Base-by-base conservation (phyloP, 176 grass and related monocot genomes). In the Aegilops longissima region DNA sequence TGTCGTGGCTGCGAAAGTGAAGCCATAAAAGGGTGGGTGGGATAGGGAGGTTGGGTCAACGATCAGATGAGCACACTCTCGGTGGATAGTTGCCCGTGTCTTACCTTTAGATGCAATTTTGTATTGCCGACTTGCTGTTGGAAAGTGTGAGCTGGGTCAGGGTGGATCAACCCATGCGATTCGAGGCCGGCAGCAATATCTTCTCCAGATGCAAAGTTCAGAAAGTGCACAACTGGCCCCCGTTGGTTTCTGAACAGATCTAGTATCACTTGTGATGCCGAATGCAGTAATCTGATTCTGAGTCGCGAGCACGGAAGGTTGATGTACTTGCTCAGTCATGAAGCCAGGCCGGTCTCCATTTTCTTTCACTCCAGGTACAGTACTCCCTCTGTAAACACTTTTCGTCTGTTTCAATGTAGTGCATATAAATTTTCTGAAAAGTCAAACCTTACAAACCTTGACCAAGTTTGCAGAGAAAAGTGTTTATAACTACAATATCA, bases 41-140 rank as follows among this genome's bases (percentile, higher is more conserved):
- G 68, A 75, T 45, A 2, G 49, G 47, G 54, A 56, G 71, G 80
- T 83, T 86, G 34, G 84, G 84, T 90, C 84, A 83, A 79, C 38
- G 68, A 56, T 54, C 52, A 88, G 58, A 45, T 31, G 62, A 90
- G 83, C 83, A 68, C n/a, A 56, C 74, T 39, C 82, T 13, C 76
- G 3, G 12, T 78, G 66, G 72, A 88, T 44, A 10, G 54, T 66
- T 42, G 59, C 42, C 69, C 31, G 44, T 21, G 24, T 24, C 12
- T 77, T 42, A 36, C 65, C 73, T 13, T 68, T 44, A 52, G 51
- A 21, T 61, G 61, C 56, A 88, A 36, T 78, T 78, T 52, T 84
- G 52, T 49, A 16, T 70, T 36, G 30, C 66, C 66, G 33, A 70
- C 66, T 21, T 80, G 76, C 70, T n/a, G 62, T 77, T 70, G 69